Percentiles rank a stretch among this genome's conserved stretches.
Evolutionary conservation across 1,284 basidiomycete species (phyloP).

Genomic region (Ganoderma meredithae): DNA sequence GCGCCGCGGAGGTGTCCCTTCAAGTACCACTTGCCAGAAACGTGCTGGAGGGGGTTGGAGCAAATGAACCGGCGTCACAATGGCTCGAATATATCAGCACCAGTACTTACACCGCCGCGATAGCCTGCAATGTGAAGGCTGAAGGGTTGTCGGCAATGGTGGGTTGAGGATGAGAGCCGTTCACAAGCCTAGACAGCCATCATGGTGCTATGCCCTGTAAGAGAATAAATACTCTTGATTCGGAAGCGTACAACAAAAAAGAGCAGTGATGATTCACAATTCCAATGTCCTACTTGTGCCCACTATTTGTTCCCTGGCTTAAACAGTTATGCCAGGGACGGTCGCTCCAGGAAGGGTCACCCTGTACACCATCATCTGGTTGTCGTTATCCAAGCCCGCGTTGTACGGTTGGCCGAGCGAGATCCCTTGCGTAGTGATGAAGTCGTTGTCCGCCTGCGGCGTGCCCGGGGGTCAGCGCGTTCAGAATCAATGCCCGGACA

Average conservation of each 20-base stretch:
- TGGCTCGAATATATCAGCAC: no score
- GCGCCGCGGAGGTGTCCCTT: no score
- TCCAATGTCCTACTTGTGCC: neutral
- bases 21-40: no score
- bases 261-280: neutral
- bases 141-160: neutral
- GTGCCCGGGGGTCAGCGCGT: constrained; percentile 2
- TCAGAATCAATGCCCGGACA: neutral
- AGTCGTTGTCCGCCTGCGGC: constrained; percentile 69
- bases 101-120: no score
- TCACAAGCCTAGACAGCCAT: no score
- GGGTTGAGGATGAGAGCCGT: no score
- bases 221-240: neutral
- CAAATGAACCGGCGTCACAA: no score
- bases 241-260: neutral
- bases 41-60: no score
- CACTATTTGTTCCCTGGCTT: no score
- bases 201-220: no score
- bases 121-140: no score
- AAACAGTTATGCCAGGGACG: neutral
- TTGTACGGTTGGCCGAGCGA: constrained; percentile 60
- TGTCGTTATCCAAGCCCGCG: constrained; percentile 64
- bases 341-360: constrained; percentile 61
- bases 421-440: constrained; percentile 65
- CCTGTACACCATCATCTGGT: constrained; percentile 72